Evolutionary conservation across 1,284 basidiomycete species (phyloP), one percentile per base, ranked within the genome.

Genomic region (Cryptococcus sp.): DNA sequence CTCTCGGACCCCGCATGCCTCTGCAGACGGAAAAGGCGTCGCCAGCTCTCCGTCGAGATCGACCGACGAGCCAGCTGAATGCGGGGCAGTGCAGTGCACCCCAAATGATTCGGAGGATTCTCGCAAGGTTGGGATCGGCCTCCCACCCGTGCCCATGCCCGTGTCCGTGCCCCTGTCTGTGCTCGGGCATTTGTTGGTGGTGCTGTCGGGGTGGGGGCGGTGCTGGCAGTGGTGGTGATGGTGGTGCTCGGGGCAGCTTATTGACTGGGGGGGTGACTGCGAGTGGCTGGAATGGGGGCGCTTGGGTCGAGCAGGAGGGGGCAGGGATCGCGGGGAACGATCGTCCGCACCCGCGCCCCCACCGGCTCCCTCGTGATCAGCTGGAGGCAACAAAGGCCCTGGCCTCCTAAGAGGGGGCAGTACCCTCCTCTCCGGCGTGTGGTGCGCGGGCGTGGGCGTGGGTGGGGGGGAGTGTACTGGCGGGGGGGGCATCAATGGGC

Each of bases 81-180:
- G 38, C 11, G 35, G 36, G 2, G 54, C 59, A 33, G 48, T 38
- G 52, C 60, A 60, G 36, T 63, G 61, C 11, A 67, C 63, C 1
- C 65, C 65, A 28, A 65, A 67, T 1, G 63, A 64, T 20, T 67
- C 65, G 20, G 59, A 55, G 21, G 61, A 65, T 42, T 49, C 43
- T 20, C 61, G 37, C 16, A 33, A 9, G 9, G 28, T 9, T 33
- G 28, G 46, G 46, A n/a, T 24, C n/a, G 18, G 42, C n/a, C 42
- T 16, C 40, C 21, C 40, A n/a, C 40, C 40, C 40, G n/a, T n/a
- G n/a, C n/a, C n/a, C n/a, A n/a, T n/a, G n/a, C n/a, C n/a, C n/a
- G n/a, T n/a, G n/a, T n/a, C n/a, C n/a, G n/a, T n/a, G n/a, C n/a
- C n/a, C n/a, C n/a, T n/a, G n/a, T n/a, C n/a, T n/a, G n/a, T 56